phyloP scores from a whole-genome alignment of 352 stramenopile genomes.

The Plasmopara muralis region DNA sequence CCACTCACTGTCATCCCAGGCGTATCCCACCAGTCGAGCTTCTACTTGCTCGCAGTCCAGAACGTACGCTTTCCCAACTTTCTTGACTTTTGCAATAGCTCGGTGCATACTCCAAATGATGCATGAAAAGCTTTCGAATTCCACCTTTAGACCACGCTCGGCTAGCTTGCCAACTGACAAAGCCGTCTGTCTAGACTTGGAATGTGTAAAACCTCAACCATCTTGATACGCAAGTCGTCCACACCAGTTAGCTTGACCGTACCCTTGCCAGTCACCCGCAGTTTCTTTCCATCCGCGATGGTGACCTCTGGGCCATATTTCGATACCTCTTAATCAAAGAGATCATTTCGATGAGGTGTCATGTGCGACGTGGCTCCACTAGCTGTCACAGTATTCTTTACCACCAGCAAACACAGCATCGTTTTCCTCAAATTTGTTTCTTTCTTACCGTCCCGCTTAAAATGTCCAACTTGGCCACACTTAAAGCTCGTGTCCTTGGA shows the following conservation, averaged over 20 bases:
- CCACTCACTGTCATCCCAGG: not conserved
- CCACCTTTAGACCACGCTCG: slow-evolving; percentile 7
- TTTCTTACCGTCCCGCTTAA: not conserved
- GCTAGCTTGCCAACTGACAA: slow-evolving; percentile 17
- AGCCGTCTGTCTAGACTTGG: slow-evolving; percentile 12
- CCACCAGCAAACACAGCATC: not conserved
- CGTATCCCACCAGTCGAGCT: not conserved
- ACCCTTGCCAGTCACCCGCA: too few species aligned
- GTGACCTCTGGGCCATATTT: too few species aligned
- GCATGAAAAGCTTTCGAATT: slow-evolving; percentile 3
- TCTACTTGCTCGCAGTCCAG: not conserved
- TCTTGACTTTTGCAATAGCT: not conserved
- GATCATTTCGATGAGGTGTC: too few species aligned
- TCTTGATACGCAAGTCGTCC: not conserved
- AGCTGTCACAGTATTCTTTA: not conserved
- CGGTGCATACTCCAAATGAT: not conserved
- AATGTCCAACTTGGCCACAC: not conserved
- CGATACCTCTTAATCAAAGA: too few species aligned
- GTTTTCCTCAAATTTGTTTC: not conserved
- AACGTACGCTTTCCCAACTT: not conserved
- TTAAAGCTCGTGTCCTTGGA: not conserved
- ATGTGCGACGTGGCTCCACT: not conserved
- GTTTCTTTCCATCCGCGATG: too few species aligned
- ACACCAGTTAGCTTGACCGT: not conserved
- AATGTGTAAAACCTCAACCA: not conserved